A percentile compares a stretch with the other conserved stretches of the same genome.
Conservation (phyloP, 805 yeast species). For the Candida insectalens region DNA sequence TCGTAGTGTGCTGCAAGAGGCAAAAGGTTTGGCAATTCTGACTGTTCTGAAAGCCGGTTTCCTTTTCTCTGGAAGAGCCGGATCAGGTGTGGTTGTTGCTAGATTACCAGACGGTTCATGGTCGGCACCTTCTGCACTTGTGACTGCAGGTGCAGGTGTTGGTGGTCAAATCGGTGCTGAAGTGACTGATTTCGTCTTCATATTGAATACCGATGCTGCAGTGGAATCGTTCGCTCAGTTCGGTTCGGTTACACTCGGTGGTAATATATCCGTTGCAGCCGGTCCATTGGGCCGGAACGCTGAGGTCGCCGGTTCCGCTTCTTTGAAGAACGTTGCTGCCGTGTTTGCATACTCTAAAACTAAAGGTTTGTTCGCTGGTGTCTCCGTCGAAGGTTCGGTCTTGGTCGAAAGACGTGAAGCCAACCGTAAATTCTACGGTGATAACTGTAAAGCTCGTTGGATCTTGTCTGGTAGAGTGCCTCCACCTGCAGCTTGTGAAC, state of each 20-base stretch:
- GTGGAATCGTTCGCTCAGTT: constrained; percentile 89
- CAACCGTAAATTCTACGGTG: constrained; percentile 89
- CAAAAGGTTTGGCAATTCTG: constrained; percentile 84
- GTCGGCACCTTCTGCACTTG: constrained; percentile 96
- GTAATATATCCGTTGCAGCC: constrained; percentile 91
- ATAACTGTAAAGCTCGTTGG: constrained; percentile 75
- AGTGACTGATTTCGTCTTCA: constrained; percentile 90
- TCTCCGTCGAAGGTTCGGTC: constrained; percentile 93
- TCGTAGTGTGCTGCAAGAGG: constrained; percentile 74
- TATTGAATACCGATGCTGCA: constrained; percentile 77
- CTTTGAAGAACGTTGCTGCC: constrained; percentile 78
- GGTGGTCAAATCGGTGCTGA: constrained; percentile 98
- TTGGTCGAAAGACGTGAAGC: constrained; percentile 97
- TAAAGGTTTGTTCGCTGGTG: constrained; percentile 95
- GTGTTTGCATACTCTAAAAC: constrained; percentile 91
- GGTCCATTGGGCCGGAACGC: constrained; percentile 98
- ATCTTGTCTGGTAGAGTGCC: constrained; percentile 84
- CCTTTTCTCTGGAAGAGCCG: constrained; percentile 93
- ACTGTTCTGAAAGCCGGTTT: constrained; percentile 98
- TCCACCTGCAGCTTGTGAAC: constrained; percentile 85
- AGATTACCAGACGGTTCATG: constrained; percentile 90
- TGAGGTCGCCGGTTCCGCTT: constrained; percentile 94
- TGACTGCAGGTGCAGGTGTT: constrained; percentile 97
- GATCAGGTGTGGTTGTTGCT: constrained; percentile 92
- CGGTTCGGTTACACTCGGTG: constrained; percentile 92